These are phyloP conservation scores for Erodium maritimum DNA, from an alignment of 345 rosid species.

Conservation along the genomic window DNA sequence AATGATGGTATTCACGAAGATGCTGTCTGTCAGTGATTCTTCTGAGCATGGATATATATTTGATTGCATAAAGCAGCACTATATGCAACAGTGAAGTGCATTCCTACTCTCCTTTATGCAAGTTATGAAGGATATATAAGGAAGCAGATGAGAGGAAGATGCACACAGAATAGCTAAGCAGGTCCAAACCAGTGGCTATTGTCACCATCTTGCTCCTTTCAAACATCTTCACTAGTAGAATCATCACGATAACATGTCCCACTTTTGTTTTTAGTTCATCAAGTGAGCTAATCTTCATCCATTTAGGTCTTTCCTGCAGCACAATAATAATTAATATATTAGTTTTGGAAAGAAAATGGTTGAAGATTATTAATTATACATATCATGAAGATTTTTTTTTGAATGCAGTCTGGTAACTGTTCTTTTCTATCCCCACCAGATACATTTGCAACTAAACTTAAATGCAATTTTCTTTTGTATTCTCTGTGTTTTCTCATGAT, in stretches of 20 bases:
- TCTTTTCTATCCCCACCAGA: no score
- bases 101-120: slow-evolving; percentile 47
- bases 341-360: not conserved
- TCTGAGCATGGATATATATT: no score
- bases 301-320: slow-evolving; percentile 65
- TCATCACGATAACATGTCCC: slow-evolving; percentile 94
- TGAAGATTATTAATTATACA: not conserved
- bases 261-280: slow-evolving; percentile 90
- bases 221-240: slow-evolving; percentile 88
- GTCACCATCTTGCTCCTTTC: slow-evolving; percentile 94
- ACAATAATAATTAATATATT: not conserved
- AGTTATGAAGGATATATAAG: slow-evolving; percentile 71
- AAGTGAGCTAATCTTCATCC: slow-evolving; percentile 88
- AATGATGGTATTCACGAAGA: no score
- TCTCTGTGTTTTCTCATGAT: no score
- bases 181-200: slow-evolving; percentile 67
- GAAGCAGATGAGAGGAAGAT: slow-evolving; percentile 88
- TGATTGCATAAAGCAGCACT: no score
- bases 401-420: no score
- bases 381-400: not conserved
- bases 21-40: no score
- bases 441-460: no score
- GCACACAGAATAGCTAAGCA: slow-evolving; percentile 73
- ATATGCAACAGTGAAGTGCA: not conserved
- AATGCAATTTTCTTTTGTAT: no score